Base-by-base conservation (phyloP, 345 rosid genomes). In the Pistacia atlantica region DNA sequence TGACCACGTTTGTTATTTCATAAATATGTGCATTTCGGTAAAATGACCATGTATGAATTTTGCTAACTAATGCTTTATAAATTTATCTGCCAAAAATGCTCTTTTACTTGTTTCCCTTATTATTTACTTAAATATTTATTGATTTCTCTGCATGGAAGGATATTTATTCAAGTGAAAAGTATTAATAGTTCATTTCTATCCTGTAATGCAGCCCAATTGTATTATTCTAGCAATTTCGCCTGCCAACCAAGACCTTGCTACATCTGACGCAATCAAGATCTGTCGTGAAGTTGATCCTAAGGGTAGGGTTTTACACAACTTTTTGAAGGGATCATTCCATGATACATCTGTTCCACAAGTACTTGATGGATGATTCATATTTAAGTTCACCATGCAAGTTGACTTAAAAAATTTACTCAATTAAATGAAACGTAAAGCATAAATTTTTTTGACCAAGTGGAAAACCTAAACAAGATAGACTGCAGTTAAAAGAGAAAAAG, bases 211-310 rank as follows among this genome's bases (percentile, higher is more conserved):
- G 98, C 96, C 99, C 75, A 95, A 95, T 80, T 89, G 93, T 73
- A 95, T 95, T 77, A 90, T 93, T 78, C 81, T 95, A 51, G 99
- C 99, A 77, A 93, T 95, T 84, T 95, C 99, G 78, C 99, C 98
- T 69, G 99, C 99, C 76, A 95, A 93, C 86, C 99, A 95, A 82
- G 99, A 95, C 90, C 98, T 95, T 78, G 99, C 99, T 38, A 95
- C 99, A 18, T 93, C 98, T 35, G 98, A 95, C 85, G 99, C 99
- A 64, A 95, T 95, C 86, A 93, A 89, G 86, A 93, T 95, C 74
- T 90, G 96, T 76, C 97, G 99, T 76, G 98, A 95, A 87, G 96
- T 95, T 70, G 99, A 95, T 81, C 98, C 99, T 54, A 95, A 82
- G 90, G 99, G 98, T 91, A 79, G 77, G 49, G 17, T 67, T 79